Conservation (phyloP, 2,329 filamentous ascomycete species). For the Aspergillus vadensis region DNA sequence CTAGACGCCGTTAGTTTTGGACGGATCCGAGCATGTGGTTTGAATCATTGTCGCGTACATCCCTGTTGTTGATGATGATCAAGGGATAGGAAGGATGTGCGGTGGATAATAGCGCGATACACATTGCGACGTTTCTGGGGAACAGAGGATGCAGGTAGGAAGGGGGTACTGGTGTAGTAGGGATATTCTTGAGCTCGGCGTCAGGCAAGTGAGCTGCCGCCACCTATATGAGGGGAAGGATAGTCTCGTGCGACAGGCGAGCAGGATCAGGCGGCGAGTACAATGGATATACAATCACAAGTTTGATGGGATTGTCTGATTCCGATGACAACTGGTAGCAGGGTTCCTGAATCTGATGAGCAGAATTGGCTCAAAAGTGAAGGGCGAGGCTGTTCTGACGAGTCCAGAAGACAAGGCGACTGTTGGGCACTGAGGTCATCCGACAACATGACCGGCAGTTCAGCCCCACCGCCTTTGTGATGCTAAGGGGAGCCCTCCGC, state of each 20-base stretch:
- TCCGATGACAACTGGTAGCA: background rate
- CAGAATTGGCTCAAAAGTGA: background rate
- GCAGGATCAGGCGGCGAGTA: background rate
- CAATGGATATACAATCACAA: background rate
- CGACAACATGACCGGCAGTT: conserved; percentile 5
- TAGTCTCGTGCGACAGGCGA: conserved; percentile 1
- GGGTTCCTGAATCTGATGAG: background rate
- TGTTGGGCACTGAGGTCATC: conserved; percentile 10
- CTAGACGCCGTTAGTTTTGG: conserved; percentile 36
- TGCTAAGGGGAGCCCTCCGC: background rate
- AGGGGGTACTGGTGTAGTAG: background rate
- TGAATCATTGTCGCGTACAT: conserved; percentile 49
- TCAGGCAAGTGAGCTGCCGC: background rate
- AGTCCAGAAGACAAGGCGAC: background rate
- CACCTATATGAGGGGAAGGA: background rate
- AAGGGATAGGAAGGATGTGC: conserved; percentile 74
- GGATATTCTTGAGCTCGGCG: background rate
- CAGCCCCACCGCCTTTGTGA: conserved; percentile 3
- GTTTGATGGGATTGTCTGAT: background rate
- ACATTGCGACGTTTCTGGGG: conserved; percentile 52
- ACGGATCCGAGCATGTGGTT: background rate
- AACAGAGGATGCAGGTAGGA: background rate
- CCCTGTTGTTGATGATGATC: conserved; percentile 76
- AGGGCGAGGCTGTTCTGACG: background rate
- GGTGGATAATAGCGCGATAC: conserved; percentile 73